Base-by-base conservation (phyloP, 140 eudicot genomes). In the Ambrosia hybrid region DNA sequence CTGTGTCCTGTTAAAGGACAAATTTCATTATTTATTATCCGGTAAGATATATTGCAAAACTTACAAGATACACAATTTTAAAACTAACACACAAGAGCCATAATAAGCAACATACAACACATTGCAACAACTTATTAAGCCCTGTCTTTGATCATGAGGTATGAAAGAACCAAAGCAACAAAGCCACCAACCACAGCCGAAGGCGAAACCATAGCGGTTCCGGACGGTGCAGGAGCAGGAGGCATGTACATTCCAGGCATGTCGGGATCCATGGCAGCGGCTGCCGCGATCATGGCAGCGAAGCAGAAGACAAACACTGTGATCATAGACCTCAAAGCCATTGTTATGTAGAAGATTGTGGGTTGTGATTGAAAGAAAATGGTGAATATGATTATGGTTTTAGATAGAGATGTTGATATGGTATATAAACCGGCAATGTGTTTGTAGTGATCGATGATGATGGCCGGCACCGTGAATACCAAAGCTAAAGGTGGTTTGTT, bases 181-280 rank as follows among this genome's bases (percentile, higher is more conserved):
- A 75, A 53, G 12, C 81, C 77, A 55, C 77, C 78, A 14, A 70
- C 56, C 78, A 80, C 4, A 1, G 59, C 72, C 14, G 77, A 57
- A 0, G 84, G 84, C n/a, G 77, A 80, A 53, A 70, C 67, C 51
- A 71, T 30, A 52, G 68, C 16, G 81, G 80, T 69, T 14, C 65
- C 69, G 0, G 84, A 80, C 4, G 84, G 84, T 9, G 81, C 12
- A 63, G 84, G 77, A 9, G 84, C 84, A 8, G 84, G 84, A 2
- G 65, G 16, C 81, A 75, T 79, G 65, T 65, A 9, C 82, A 78
- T 80, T 30, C 84, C 84, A 3, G 84, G 84, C 83, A 79, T 73
- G 64, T 75, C 2, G 6, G 81, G 71, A 34, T 71, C 80, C 84
- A 80, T 80, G 6, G 81, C 80, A 5, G 51, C 51, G 6, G 80